Evolutionary conservation across 2,329 filamentous ascomycete species (phyloP), one percentile per base, ranked within the genome.

Genomic region (Xylaria sp.): DNA sequence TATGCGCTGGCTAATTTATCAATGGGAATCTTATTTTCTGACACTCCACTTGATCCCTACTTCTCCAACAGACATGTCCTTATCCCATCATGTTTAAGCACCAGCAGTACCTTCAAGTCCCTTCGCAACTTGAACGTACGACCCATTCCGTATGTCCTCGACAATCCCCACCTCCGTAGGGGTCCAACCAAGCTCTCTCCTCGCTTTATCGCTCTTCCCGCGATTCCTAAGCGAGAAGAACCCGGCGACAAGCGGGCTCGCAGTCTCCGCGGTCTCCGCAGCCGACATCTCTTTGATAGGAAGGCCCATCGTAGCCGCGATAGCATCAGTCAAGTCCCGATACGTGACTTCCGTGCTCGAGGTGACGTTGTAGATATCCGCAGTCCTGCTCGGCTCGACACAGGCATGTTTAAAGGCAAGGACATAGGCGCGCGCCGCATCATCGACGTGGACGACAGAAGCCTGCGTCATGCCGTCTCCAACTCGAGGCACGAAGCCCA

Each of bases 371-470:
- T 79, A 84, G 25, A 76, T 57, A 4, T 78, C 76, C 1, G 80
- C 79, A 2, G 77, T 70, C 25, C 72, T 70, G 1, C 72, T 78
- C n/a, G 32, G 34, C 15, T 18, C 15, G 3, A 20, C 25, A 36
- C 60, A 62, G 4, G 67, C 67, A n/a, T 78, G 78, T 66, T 81
- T 73, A 0, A 77, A 75, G 0, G 78, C 79, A 0, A 81, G 76
- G 9, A 84, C 72, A 63, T 81, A 83, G 25, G 83, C 68, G 2
- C 75, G 66, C 7, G 81, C 82, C 4, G 80, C 81, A 72, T 84
- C 83, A 34, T 83, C 79, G 1, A 84, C 79, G 66, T 85, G 65
- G 6, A 68, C 65, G 4, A 68, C 61, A 23, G 36, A 53, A 30
- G 65, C 63, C 55, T 28, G 39, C 18, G 18, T n/a, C 53, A 0